Percentiles rank a stretch among this genome's conserved stretches.
Conservation (phyloP, 2,329 filamentous ascomycete species). For the Tothia fuscella region DNA sequence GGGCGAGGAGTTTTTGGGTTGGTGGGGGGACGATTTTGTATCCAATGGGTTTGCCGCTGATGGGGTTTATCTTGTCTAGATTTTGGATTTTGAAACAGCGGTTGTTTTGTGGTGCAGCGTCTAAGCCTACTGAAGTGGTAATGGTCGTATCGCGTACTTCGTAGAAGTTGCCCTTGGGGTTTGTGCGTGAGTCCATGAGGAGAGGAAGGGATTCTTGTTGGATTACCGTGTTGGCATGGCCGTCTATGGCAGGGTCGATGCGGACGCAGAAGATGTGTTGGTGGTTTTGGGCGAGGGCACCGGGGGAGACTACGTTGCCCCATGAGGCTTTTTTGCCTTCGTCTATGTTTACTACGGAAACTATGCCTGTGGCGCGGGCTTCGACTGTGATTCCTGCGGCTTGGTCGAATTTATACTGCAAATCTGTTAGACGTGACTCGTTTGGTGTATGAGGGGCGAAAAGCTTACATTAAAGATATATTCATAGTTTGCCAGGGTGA, state of each 20-base stretch:
- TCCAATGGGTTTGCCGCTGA: conserved; percentile 32
- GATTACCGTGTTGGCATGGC: conserved; percentile 41
- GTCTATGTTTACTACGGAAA: conserved; percentile 42
- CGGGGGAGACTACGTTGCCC: conserved; percentile 52
- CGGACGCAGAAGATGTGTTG: conserved; percentile 57
- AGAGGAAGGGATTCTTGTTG: conserved; percentile 42
- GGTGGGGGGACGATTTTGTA: conserved; percentile 38
- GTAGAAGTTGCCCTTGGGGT: conserved; percentile 32
- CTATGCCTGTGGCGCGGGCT: conserved; percentile 52
- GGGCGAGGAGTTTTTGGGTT: conserved; percentile 38
- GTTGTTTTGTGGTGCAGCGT: conserved; percentile 23
- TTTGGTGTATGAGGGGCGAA: conserved; percentile 48
- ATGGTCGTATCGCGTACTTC: conserved; percentile 50
- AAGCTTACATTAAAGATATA: conserved; percentile 55
- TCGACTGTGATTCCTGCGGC: not conserved
- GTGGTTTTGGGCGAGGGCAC: conserved; percentile 56
- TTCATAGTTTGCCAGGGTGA: conserved; percentile 60
- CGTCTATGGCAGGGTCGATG: conserved; percentile 53
- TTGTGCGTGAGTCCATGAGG: conserved; percentile 37
- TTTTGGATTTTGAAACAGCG: conserved; percentile 44
- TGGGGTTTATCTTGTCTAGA: conserved; percentile 31
- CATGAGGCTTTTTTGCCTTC: conserved; percentile 32
- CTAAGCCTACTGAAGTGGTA: conserved; percentile 16
- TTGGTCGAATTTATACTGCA: conserved; percentile 3
- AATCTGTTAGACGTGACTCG: not conserved